Evolutionary conservation across 2,329 filamentous ascomycete species (phyloP).

Genomic region (Clarireedia hainanense): DNA sequence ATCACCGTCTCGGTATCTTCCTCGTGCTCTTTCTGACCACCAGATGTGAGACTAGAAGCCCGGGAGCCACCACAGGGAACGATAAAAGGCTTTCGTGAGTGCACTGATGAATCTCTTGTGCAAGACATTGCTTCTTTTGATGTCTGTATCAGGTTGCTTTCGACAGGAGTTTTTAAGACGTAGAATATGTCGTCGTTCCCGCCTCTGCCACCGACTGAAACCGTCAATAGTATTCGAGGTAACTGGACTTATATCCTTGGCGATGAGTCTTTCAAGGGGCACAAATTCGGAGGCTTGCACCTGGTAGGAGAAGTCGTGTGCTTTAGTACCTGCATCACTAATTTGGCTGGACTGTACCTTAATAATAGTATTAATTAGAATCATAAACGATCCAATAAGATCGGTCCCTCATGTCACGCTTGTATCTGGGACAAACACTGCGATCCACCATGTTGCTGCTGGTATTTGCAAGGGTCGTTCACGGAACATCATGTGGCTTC

Average conservation of each 20-base stretch:
- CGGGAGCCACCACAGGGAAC: conserved; percentile 11
- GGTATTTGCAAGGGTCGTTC: too few species aligned
- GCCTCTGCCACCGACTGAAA: conserved; percentile 13
- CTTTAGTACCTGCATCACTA: conserved; percentile 8
- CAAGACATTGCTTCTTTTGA: conserved; percentile 12
- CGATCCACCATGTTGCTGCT: conserved; percentile 14
- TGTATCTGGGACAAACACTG: conserved; percentile 34
- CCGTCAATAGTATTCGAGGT: conserved; percentile 11
- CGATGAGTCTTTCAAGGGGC: conserved; percentile 33
- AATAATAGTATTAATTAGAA: conserved; percentile 31
- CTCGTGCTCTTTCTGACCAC: conserved; percentile 20
- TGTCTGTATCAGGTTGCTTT: conserved; percentile 12
- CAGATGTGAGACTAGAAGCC: conserved; percentile 23
- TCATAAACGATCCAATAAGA: conserved; percentile 35
- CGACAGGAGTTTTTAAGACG: conserved; percentile 9
- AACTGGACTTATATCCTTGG: conserved; percentile 30
- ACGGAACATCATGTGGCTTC: too few species aligned
- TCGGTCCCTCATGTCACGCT: conserved; percentile 32
- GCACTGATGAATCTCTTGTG: conserved; percentile 15
- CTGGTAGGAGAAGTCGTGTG: conserved; percentile 21
- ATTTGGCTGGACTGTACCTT: conserved; percentile 11
- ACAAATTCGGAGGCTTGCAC: conserved; percentile 32
- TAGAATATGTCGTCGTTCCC: conserved; percentile 7
- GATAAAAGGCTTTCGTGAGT: conserved; percentile 12
- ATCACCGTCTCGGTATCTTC: conserved; percentile 11